Percentiles rank a stretch among this genome's conserved stretches.
phyloP scores from a whole-genome alignment of 2,329 filamentous ascomycete genomes.

The Rutstroemia sp. region DNA sequence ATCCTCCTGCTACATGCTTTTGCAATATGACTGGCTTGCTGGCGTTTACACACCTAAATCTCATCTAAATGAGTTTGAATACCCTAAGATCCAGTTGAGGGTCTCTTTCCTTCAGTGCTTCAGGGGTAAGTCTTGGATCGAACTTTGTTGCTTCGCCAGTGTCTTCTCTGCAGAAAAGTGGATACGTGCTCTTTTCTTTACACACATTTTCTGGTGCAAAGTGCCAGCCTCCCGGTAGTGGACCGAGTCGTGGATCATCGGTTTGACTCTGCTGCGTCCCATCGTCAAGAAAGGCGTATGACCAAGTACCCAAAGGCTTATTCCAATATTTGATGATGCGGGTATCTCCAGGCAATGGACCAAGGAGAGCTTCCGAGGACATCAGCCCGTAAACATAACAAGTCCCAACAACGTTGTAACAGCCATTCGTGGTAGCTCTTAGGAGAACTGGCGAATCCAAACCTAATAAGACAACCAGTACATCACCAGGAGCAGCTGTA shows the following conservation, averaged over 20 bases:
- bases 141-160: background rate
- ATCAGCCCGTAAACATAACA: background rate
- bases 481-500: background rate
- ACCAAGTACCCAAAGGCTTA: background rate
- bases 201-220: background rate
- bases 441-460: background rate
- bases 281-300: background rate
- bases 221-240: background rate
- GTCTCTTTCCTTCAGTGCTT: background rate
- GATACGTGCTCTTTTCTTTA: background rate
- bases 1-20: background rate
- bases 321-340: background rate
- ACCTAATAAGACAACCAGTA: background rate
- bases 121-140: background rate
- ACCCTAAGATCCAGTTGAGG: background rate
- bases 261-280: background rate
- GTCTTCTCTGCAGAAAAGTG: background rate
- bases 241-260: background rate
- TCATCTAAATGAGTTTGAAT: background rate
- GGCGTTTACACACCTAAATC: background rate
- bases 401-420: background rate
- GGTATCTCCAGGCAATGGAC: background rate
- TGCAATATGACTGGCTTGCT: background rate
- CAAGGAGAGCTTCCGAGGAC: background rate
- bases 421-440: background rate